phyloP scores from a whole-genome alignment of 306 rosid genomes.

The Fagus crenata region DNA sequence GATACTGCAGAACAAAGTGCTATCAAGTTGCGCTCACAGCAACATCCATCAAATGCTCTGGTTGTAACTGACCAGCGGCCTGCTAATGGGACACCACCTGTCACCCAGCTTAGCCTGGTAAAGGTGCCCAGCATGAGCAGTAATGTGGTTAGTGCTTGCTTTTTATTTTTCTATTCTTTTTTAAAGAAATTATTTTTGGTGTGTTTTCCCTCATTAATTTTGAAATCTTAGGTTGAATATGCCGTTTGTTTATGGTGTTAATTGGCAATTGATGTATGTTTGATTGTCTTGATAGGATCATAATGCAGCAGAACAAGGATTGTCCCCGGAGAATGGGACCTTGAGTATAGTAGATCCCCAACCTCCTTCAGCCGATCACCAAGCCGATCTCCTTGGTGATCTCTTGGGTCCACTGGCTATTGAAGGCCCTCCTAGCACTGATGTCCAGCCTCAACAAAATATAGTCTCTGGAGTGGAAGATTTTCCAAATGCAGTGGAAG shows the following conservation, averaged over 20 bases:
- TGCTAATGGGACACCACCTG: constrained; percentile 62
- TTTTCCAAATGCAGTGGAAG: constrained; percentile 49
- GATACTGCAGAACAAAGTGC: constrained; percentile 99
- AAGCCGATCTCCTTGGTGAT: constrained; percentile 76
- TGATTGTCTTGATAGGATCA: constrained; percentile 57
- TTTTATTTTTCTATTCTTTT: neutral
- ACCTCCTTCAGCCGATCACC: constrained; percentile 63
- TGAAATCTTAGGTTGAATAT: neutral
- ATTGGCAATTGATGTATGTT: constrained; percentile 11
- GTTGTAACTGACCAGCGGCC: constrained; percentile 81
- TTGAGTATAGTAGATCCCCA: constrained; percentile 56
- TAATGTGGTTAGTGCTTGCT: constrained; percentile 49
- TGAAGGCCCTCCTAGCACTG: constrained; percentile 79
- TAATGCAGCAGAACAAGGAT: constrained; percentile 43
- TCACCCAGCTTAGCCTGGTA: constrained; percentile 69
- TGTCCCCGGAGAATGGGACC: constrained; percentile 73
- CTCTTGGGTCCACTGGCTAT: constrained; percentile 93
- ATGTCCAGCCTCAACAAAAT: constrained; percentile 44
- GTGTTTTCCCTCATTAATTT: constrained; percentile 17
- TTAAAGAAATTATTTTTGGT: neutral
- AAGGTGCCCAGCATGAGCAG: constrained; percentile 71
- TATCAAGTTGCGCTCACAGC: constrained; percentile 78
- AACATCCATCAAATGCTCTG: constrained; percentile 88
- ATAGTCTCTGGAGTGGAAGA: constrained; percentile 53
- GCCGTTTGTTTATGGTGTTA: constrained; percentile 18